Evolutionary conservation across 495 filamentous ascomycete genomes (phyloP).

Genomic region (Tuber indicum): DNA sequence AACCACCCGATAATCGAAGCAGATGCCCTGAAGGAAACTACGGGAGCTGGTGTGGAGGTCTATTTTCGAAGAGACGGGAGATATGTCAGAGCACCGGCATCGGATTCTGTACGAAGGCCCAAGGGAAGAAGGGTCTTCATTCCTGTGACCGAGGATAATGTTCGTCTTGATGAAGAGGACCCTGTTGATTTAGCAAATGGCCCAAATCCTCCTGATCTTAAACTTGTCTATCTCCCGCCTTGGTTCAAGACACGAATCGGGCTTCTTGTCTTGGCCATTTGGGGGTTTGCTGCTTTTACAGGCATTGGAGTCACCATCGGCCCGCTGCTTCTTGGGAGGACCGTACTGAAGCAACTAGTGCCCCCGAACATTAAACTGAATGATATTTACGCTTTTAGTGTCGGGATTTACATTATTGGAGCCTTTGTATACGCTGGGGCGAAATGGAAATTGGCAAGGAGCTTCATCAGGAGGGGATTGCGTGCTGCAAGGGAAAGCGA

Average conservation of each 20-base stretch:
- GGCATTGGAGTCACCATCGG: slow-evolving; percentile 81
- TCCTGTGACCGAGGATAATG: slow-evolving; percentile 66
- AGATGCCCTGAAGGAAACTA: slow-evolving; percentile 37
- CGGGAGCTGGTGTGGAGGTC: slow-evolving; percentile 36
- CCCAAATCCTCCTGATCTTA: slow-evolving; percentile 58
- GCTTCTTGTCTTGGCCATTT: slow-evolving; percentile 80
- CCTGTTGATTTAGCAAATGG: slow-evolving; percentile 56
- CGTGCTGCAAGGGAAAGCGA: slow-evolving; percentile 37
- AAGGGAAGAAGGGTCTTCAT: slow-evolving; percentile 76
- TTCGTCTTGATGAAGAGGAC: slow-evolving; percentile 52
- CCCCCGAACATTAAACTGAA: slow-evolving; percentile 66
- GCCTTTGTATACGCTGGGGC: slow-evolving; percentile 42
- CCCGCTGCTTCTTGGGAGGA: slow-evolving; percentile 76
- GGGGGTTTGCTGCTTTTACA: slow-evolving; percentile 87
- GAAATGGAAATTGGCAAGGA: slow-evolving; percentile 38
- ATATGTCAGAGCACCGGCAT: slow-evolving; percentile 83
- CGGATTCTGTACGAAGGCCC: slow-evolving; percentile 86
- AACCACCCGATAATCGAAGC: slow-evolving; percentile 48
- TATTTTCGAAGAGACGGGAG: slow-evolving; percentile 66
- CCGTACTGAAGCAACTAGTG: slow-evolving; percentile 61
- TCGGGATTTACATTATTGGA: slow-evolving; percentile 73
- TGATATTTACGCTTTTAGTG: slow-evolving; percentile 92
- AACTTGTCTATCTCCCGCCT: slow-evolving; percentile 83
- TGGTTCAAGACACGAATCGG: slow-evolving; percentile 72
- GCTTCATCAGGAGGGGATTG: slow-evolving; percentile 24